phyloP scores from a whole-genome alignment of 1,139 yeast species.

The Geotrichum reessii region DNA sequence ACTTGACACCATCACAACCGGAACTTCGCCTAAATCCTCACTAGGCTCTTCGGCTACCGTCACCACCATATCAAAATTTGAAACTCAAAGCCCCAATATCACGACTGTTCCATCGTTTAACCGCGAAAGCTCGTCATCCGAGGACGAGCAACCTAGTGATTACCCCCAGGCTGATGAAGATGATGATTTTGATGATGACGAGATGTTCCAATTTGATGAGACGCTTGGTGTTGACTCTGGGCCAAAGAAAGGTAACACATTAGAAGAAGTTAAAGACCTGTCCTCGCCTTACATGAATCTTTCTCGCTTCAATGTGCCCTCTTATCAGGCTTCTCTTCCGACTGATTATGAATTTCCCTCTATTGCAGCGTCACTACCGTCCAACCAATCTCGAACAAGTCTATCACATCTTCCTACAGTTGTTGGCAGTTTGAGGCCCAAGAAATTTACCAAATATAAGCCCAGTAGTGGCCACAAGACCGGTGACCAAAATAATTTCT shows the following conservation, averaged over 20 bases:
- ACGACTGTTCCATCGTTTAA: not conserved
- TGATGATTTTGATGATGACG: slow-evolving; percentile 15
- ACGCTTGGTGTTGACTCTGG: slow-evolving; percentile 13
- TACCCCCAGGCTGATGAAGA: not conserved
- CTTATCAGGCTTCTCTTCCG: slow-evolving; percentile 6
- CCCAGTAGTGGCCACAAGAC: not conserved
- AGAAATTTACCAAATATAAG: slow-evolving; percentile 11
- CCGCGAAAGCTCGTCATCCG: slow-evolving; percentile 8
- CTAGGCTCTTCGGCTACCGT: too few species aligned
- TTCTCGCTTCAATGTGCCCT: not conserved
- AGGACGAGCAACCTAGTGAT: slow-evolving; percentile 5
- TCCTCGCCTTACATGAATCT: not conserved
- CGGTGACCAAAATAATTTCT: not conserved
- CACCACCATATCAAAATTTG: not conserved
- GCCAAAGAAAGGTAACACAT: not conserved
- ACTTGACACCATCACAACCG: not conserved
- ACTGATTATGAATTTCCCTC: not conserved
- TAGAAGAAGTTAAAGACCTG: not conserved
- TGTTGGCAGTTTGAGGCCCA: slow-evolving; percentile 17
- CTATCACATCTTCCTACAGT: slow-evolving; percentile 15
- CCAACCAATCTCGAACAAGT: slow-evolving; percentile 16
- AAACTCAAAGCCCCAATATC: not conserved
- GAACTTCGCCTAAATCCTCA: not conserved
- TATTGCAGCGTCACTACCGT: slow-evolving; percentile 15
- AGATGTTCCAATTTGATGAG: slow-evolving; percentile 19